Evolutionary conservation across 345 rosid species (phyloP), one percentile per base, ranked within the genome.

Genomic region (Rubroshorea leprosula): DNA sequence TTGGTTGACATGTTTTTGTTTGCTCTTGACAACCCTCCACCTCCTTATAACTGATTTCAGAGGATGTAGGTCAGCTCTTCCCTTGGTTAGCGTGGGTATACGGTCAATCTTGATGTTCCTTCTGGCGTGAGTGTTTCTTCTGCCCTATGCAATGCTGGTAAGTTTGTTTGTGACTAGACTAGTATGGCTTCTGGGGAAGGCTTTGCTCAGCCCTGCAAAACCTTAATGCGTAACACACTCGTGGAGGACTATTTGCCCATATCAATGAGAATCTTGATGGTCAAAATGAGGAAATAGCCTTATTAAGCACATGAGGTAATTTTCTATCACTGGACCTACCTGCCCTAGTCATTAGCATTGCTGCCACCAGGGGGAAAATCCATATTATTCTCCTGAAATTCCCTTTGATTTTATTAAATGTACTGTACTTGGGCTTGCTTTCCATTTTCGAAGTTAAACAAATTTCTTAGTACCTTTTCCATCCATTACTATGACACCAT

Each of bases 141-240:
- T 0, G 99, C 97, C 39, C 80, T 93, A 54, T 58, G 82, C 72
- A 89, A 79, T 79, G 96, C 96, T 29, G 97, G 96, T 60, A 90
- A 71, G 62, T 93, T 80, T 62, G 95, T 93, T 20, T 93, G 99
- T 97, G 97, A 93, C 68, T 93, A 97, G 99, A 83, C 82, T 17
- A 87, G 95, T 55, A 85, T 93, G 71, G 95, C 86, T 74, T 92
- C 80, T 18, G 99, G 99, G 21, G 95, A 90, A 80, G 99, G 99
- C 13, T 93, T 83, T 72, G 82, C 82, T 20, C 89, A 80, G 4
- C 55, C 77, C 1, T 56, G 76, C 0, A 85, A 78, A 69, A 55
- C 72, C 50, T 44, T 72, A 41, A 55, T 64, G 66, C 75, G 81
- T 53, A n/a, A n/a, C 75, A 83, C 50, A 66, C 89, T 60, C 76